These are phyloP conservation scores for Colletotrichum horii DNA, from an alignment of 2,329 filamentous ascomycete species.

Conservation along the genomic window DNA sequence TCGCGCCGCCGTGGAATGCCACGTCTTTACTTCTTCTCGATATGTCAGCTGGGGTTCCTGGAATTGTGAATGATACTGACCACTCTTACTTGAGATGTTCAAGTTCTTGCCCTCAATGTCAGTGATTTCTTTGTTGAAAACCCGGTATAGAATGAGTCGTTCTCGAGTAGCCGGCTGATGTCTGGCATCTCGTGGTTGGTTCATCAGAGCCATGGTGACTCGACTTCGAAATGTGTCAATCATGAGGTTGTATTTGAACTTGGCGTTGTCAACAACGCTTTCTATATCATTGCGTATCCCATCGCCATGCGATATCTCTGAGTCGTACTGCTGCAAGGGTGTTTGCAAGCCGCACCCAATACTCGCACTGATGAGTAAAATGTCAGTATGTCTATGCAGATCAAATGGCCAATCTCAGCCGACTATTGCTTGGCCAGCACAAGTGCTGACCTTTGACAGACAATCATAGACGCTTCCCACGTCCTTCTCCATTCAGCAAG, in stretches of 20 bases:
- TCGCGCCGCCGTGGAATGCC: neutral
- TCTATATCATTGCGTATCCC: neutral
- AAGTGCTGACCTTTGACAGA: neutral
- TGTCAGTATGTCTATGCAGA: neutral
- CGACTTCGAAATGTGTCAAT: neutral
- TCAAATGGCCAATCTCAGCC: neutral
- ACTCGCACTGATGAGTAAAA: neutral
- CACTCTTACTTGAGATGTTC: neutral
- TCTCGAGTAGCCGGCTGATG: neutral
- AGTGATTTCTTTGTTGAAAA: neutral
- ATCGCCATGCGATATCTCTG: neutral
- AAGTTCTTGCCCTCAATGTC: neutral
- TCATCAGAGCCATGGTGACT: neutral
- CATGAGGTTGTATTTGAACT: neutral
- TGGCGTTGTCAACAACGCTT: neutral
- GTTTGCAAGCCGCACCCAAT: neutral
- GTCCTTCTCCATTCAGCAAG: neutral
- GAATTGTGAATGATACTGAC: neutral
- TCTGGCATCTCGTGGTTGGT: neutral
- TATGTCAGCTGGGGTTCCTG: neutral
- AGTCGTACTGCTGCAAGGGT: neutral
- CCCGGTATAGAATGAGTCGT: neutral
- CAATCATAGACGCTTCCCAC: neutral
- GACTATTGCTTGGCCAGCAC: neutral
- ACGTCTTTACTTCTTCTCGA: neutral